Conservation (phyloP, 257 asterid species). For the Lycium barbarum region DNA sequence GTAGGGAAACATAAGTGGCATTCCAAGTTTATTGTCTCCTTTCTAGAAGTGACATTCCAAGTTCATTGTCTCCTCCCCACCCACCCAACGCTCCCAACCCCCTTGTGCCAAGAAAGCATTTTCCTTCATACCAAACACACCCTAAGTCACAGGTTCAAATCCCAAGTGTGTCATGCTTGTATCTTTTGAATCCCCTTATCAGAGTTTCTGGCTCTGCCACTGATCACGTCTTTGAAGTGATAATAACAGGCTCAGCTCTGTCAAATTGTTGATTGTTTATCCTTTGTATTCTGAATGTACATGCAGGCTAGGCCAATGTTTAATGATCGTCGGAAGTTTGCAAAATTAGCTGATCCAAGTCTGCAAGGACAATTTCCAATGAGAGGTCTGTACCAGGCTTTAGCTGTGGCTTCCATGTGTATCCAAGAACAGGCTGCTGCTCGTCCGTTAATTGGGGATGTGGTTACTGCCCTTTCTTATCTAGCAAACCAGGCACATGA, state of each 20-base stretch:
- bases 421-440: slow-evolving; percentile 97
- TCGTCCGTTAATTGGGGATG: slow-evolving; percentile 94
- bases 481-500: slow-evolving; percentile 86
- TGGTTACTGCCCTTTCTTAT: slow-evolving; percentile 94
- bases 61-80: too few species aligned
- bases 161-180: neutral
- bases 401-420: slow-evolving; percentile 97
- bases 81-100: too few species aligned
- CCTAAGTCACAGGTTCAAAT: neutral
- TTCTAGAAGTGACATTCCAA: too few species aligned
- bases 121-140: too few species aligned
- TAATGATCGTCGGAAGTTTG: slow-evolving; percentile 84
- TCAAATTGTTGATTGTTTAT: neutral
- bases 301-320: slow-evolving; percentile 91
- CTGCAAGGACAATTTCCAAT: slow-evolving; percentile 88
- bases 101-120: too few species aligned
- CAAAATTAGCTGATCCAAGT: slow-evolving; percentile 82
- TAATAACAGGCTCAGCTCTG: slow-evolving; percentile 4
- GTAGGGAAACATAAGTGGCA: too few species aligned
- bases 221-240: neutral
- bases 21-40: too few species aligned
- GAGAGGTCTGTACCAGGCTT: slow-evolving; percentile 94
- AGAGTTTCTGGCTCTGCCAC: neutral
- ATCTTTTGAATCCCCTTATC: neutral
- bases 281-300: neutral